A percentile compares a stretch with the other conserved stretches of the same genome.
Evolutionary conservation across 371 early-diverging fungal species (phyloP).

Genomic region (Mortierella sp.): DNA sequence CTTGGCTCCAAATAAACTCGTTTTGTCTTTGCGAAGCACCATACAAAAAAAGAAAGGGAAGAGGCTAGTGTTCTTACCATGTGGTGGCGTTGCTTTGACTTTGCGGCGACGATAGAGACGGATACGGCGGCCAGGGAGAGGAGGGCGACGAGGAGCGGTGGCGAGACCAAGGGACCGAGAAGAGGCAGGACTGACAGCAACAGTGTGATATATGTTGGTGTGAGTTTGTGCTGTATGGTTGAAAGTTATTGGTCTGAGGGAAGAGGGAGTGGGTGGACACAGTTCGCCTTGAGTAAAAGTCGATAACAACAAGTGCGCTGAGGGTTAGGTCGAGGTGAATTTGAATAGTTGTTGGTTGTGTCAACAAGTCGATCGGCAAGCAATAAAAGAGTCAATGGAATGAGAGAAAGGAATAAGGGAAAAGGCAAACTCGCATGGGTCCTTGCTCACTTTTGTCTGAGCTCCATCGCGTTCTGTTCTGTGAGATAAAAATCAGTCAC

Average conservation of each 20-base stretch:
- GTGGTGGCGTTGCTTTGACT: conserved; percentile 19
- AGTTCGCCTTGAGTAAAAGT: too few relatives aligned
- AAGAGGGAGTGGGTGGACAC: too few relatives aligned
- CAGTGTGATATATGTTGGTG: background rate
- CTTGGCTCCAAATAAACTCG: too few relatives aligned
- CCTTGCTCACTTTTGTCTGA: background rate
- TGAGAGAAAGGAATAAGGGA: background rate
- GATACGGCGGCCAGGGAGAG: conserved; percentile 26
- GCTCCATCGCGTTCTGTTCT: background rate
- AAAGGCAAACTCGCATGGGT: background rate
- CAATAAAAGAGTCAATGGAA: background rate
- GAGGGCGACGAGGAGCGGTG: conserved; percentile 22
- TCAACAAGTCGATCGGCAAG: background rate
- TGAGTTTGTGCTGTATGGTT: background rate
- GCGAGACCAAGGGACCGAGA: conserved; percentile 9
- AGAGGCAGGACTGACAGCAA: conserved; percentile 22
- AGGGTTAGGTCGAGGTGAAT: too few relatives aligned
- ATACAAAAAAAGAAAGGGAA: background rate
- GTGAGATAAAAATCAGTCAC: background rate
- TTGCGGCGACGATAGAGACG: conserved; percentile 27
- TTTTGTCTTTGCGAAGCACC: background rate
- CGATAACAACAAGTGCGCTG: too few relatives aligned
- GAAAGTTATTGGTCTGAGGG: too few relatives aligned
- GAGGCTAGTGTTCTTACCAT: conserved; percentile 12
- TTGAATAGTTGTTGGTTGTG: background rate